Base-by-base conservation (phyloP, 148 eudicot species). In the Fagopyrum esculentum region DNA sequence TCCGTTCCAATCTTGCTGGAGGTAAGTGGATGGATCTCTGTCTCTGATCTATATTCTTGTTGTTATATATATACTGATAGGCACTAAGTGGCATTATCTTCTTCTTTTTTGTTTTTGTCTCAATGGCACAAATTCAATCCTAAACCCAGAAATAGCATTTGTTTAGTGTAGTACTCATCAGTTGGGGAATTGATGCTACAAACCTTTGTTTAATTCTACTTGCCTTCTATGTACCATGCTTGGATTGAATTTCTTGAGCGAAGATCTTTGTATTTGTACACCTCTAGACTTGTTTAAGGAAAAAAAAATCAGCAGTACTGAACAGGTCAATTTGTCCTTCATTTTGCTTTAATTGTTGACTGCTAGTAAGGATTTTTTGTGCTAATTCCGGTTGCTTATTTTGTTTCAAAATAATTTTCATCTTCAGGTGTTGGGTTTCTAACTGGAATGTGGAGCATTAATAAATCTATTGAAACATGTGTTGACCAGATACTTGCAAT, bases 1-100 rank as follows among this genome's bases (percentile, higher is more conserved):
- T 69, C 54, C 91, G 90, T 79, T 7, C 82, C 73, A 57, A 15
- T 70, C 74, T 83, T 81, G 72, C 83, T 71, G 81, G 83, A 81
- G 91, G 97, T 91, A 84, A 71, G 54, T 74, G 6, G 73, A 50
- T 19, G 44, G 52, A 61, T 44, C 47, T 60, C 59, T 77, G 30
- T 50, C 45, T 75, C 47, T 74, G n/a, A 66, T 35, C 40, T 40
- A 66, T 35, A 12, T 40, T 66, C 40, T 66, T 40, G 17, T 43
- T 45, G 71, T 6, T 35, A 66, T 66, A 7, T 66, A 7, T 66
- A 13, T 15, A 66, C 46, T 40, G 46, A 66, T 66, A 5, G 10
- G 17, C 19, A 43, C 71, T 40, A 13, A 40, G 0, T 57, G 61
- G 63, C 63, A 55, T 16, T 55, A 17, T 13, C 16, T 30, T 61